Evolutionary conservation across 78 protist species (phyloP).

Genomic region (Cavenderia fasciculata): DNA sequence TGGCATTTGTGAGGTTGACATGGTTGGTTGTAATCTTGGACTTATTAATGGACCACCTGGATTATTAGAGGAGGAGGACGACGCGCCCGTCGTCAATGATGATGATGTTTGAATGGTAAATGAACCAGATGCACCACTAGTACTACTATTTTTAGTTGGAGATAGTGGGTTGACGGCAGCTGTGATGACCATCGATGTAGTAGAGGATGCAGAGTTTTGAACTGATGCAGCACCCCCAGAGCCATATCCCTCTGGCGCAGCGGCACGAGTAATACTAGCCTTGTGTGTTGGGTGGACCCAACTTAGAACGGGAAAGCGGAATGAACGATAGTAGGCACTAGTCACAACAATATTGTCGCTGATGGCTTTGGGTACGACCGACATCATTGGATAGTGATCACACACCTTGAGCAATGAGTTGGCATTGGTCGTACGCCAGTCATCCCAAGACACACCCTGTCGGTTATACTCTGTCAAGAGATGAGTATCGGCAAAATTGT

Average conservation of each 20-base stretch:
- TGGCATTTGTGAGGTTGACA: not conserved
- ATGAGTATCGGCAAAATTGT: conserved; percentile 5
- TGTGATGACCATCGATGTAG: not conserved
- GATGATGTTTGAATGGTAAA: not conserved
- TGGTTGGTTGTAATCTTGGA: conserved; percentile 17
- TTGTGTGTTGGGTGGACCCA: conserved; percentile 59
- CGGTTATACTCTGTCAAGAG: conserved; percentile 39
- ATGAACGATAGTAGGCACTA: conserved; percentile 16
- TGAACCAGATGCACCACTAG: not conserved
- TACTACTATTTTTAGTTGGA: not conserved
- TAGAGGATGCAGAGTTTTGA: not conserved
- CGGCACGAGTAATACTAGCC: conserved; percentile 39
- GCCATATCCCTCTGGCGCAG: conserved; percentile 12
- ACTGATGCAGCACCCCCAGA: not conserved
- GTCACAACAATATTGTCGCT: conserved; percentile 16
- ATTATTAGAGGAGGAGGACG: not conserved
- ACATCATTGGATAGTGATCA: conserved; percentile 23
- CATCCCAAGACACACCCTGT: conserved; percentile 66
- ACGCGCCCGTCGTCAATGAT: not conserved
- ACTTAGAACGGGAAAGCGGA: conserved; percentile 34
- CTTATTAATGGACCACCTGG: not conserved
- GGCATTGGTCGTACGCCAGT: conserved; percentile 22
- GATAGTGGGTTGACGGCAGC: not conserved
- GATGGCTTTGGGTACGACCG: conserved; percentile 43
- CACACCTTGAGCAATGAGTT: not conserved